Evolutionary conservation across 2,329 filamentous ascomycete genomes (phyloP), one percentile per base, ranked within the genome.

Genomic region (Calonectria montana): DNA sequence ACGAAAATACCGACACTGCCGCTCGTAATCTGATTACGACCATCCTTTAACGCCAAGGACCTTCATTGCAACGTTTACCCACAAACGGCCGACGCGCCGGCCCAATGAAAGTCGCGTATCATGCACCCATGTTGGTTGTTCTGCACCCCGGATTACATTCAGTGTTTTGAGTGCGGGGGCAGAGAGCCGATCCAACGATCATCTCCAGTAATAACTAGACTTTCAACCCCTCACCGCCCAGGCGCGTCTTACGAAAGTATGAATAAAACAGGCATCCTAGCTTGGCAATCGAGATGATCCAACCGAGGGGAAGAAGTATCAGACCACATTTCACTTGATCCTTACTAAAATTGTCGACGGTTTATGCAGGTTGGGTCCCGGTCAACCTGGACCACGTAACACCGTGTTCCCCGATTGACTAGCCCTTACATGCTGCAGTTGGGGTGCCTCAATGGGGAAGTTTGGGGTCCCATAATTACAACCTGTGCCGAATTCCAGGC

Each of bases 1-100:
- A 59, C 63, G 67, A 29, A 57, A 41, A 41, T 65, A 71, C 72
- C 70, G 74, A 75, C 62, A 27, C 18, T 68, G 23, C 47, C 61
- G 48, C 71, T 59, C 43, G 69, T 69, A 70, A 71, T 73, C 65
- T 76, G 65, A 75, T 76, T 78, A 72, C 73, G 73, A 76, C 69
- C 25, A 16, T 35, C n/a, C 65, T 41, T 47, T 27, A 25, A n/a
- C 50, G 53, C 64, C 62, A 71, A 66, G 69, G 59, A 25, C 70
- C n/a, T 65, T 37, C 23, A 23, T 27, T 69, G 50, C 43, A 41
- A 45, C 65, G 45, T 48, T n/a, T 35, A 10, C 13, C 50, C 69
- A 48, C 48, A 69, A 16, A 65, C 72, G 23, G 64, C 45, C 6
- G 70, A 65, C 62, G 65, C 69, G 21, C 63, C 67, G 67, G 70